A percentile compares a stretch with the other conserved stretches of the same genome.
Evolutionary conservation across 2,329 filamentous ascomycete genomes (phyloP).

Genomic region (Sphaerostilbella broomeana): DNA sequence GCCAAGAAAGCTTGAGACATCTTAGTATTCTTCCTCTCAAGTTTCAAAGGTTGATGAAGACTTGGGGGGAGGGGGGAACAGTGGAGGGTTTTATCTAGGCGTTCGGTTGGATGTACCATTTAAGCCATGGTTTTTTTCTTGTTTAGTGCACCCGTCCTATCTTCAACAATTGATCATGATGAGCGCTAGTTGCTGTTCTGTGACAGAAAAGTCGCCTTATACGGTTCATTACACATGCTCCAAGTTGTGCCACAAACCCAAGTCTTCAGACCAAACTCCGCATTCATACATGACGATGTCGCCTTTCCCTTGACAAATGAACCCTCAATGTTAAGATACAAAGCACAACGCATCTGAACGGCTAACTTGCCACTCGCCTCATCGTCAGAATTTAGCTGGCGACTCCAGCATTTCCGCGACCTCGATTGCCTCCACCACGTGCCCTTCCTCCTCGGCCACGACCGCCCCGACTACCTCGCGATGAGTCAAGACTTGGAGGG

Average conservation of each 20-base stretch:
- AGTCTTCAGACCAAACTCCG: not conserved
- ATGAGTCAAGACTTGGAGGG: slow-evolving; percentile 47
- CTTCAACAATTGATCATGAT: too few relatives aligned
- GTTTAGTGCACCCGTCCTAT: too few relatives aligned
- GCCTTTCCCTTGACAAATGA: not conserved
- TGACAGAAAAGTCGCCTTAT: not conserved
- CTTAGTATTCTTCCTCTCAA: not conserved
- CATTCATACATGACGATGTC: not conserved
- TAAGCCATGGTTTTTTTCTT: not conserved
- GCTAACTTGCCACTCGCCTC: not conserved
- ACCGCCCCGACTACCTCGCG: slow-evolving; percentile 33
- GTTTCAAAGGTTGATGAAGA: too few relatives aligned
- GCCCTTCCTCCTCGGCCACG: slow-evolving; percentile 36
- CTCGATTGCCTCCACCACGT: slow-evolving; percentile 25
- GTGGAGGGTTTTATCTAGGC: too few relatives aligned
- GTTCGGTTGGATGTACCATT: too few relatives aligned
- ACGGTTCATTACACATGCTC: too few relatives aligned
- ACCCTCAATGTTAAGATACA: not conserved
- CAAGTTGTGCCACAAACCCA: too few relatives aligned
- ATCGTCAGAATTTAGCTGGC: not conserved
- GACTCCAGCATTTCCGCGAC: slow-evolving; percentile 30
- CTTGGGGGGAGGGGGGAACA: too few relatives aligned
- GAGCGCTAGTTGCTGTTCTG: slow-evolving; percentile 1
- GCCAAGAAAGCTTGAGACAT: slow-evolving; percentile 10
- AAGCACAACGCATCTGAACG: not conserved